Conservation (phyloP, 1,284 basidiomycete genomes). For the Amylostereum areolatum region DNA sequence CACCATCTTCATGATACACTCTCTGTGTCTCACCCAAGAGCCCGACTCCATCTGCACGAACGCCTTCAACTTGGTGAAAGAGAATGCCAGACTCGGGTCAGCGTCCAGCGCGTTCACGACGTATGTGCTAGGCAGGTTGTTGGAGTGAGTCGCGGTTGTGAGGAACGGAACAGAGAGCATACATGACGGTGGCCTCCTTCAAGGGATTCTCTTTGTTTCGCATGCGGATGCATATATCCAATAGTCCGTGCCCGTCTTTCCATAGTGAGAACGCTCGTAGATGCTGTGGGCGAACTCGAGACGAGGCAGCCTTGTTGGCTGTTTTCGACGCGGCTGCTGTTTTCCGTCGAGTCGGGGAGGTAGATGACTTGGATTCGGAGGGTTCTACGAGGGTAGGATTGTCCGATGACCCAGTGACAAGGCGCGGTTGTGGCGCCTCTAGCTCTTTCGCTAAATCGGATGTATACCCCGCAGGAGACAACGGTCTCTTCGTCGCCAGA, state of each 20-base stretch:
- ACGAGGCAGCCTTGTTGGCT: constrained; percentile 1
- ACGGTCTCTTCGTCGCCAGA: constrained; percentile 14
- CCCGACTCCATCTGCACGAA: constrained; percentile 34
- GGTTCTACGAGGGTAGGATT: too few species aligned
- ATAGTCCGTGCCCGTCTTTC: constrained; percentile 38
- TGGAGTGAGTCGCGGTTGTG: background rate
- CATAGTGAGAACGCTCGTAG: constrained; percentile 55
- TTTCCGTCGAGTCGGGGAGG: background rate
- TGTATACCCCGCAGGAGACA: constrained; percentile 26
- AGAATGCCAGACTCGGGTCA: constrained; percentile 33
- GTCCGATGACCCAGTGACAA: too few species aligned
- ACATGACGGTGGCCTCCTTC: constrained; percentile 54
- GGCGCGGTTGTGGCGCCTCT: background rate
- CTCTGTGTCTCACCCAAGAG: constrained; percentile 34
- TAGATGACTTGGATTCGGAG: background rate
- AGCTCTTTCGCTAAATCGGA: constrained; percentile 20
- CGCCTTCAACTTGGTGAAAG: constrained; percentile 26
- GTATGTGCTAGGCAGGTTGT: constrained; percentile 31
- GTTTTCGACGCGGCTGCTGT: background rate
- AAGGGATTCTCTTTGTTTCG: constrained; percentile 37
- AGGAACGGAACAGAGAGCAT: constrained; percentile 3
- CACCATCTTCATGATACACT: constrained; percentile 26
- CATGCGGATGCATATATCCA: constrained; percentile 43
- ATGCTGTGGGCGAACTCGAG: constrained; percentile 34
- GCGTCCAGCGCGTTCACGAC: constrained; percentile 37